These are phyloP conservation scores for Suillus clintonianus DNA, from an alignment of 768 basidiomycete species.

Conservation along the genomic window DNA sequence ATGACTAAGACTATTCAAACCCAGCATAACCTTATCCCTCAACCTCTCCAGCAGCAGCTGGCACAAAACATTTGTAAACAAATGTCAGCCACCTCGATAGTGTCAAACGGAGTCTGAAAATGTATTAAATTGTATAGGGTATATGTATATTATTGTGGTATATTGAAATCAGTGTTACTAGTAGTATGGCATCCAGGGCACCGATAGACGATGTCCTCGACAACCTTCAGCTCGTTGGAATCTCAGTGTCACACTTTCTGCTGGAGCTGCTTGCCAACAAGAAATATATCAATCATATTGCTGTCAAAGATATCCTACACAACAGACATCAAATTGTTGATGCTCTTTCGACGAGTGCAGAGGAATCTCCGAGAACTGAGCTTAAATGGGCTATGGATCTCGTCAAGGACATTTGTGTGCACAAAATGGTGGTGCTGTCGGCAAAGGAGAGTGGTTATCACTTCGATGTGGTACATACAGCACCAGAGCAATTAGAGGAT, in stretches of 20 bases:
- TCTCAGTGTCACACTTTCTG: not conserved
- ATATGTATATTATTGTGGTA: not conserved
- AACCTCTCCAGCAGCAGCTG: conserved; percentile 2
- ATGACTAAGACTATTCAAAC: too few species aligned
- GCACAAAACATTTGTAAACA: conserved; percentile 8
- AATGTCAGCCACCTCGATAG: not conserved
- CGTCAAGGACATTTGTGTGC: not conserved
- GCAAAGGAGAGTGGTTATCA: not conserved
- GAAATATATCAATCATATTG: not conserved
- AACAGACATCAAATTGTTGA: not conserved
- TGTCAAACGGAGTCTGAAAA: not conserved
- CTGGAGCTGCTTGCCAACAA: not conserved
- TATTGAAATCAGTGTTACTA: not conserved
- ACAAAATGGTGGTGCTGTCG: not conserved
- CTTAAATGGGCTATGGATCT: not conserved
- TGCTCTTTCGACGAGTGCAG: not conserved
- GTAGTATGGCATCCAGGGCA: not conserved
- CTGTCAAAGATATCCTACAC: not conserved
- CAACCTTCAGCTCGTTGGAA: not conserved
- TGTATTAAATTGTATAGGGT: not conserved
- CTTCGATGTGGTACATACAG: not conserved
- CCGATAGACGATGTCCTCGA: not conserved
- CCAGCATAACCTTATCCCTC: too few species aligned
- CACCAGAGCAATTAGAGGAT: not conserved
- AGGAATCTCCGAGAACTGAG: not conserved